Evolutionary conservation across 2,329 filamentous ascomycete genomes (phyloP), one percentile per base, ranked within the genome.

Genomic region (Penicillium crustosum): DNA sequence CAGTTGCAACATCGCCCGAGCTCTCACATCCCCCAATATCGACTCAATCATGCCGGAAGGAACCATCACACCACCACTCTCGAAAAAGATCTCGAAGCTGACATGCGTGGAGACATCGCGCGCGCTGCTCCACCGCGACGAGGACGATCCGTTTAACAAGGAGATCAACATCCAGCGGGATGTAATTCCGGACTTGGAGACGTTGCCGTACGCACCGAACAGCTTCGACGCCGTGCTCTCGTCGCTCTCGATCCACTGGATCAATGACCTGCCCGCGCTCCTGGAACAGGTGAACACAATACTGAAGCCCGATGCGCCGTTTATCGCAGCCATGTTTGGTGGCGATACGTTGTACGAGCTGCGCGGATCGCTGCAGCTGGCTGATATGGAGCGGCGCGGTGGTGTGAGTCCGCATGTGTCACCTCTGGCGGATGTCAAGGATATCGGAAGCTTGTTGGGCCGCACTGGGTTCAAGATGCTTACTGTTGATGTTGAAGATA

Each of bases 401-500:
- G 94, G 94, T 29, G 89, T 99, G 49, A 90, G 89, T 7, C 93
- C 92, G 2, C 92, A 93, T 70, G 89, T 96, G 25, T 96, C 91
- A 4, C 94, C 94, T 3, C 77, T 99, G 21, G 94, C 93, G 0
- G 93, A 99, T 74, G 91, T 97, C 10, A 84, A 90, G 19, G 95
- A 99, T 71, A 85, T 97, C 1, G 94, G 94, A 2, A 93, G 92
- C 2, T 78, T 99, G 53, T 78, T 99, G 61, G 89, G 90, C 66
- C 87, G 88, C 61, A 90, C 93, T 0, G 92, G 93, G 19, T 99
- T 97, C 80, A 95, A 93, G 75, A 89, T 99, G 80, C 81, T 97
- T 67, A 99, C 95, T 0, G 92, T 99, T 1, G 94, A 99, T 69
- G 88, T 99, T 15, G 95, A 99, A 75, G 94, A 99, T 75, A 95